Evolutionary conservation across 768 basidiomycete genomes (phyloP).

Genomic region (Leccinum pellstonianum): DNA sequence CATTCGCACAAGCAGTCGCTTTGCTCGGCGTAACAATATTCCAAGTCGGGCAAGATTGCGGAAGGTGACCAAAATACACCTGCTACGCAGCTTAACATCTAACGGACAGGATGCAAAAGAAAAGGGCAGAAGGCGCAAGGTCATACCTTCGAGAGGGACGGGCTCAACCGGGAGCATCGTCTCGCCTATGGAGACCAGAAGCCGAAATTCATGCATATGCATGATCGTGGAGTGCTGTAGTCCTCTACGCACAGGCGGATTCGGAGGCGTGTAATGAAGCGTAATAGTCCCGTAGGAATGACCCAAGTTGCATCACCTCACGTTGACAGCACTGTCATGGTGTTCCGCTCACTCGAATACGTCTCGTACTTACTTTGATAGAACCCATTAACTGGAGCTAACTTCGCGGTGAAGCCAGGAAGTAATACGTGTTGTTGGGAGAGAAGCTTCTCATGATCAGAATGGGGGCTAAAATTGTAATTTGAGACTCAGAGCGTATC

Average conservation of each 20-base stretch:
- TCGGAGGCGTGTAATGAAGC: slow-evolving; percentile 8
- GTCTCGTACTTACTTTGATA: slow-evolving; percentile 7
- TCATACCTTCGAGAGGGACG: slow-evolving; percentile 16
- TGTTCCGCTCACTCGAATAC: slow-evolving; percentile 10
- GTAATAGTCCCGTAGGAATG: background rate
- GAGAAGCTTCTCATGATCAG: background rate
- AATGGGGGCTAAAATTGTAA: background rate
- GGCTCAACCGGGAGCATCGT: slow-evolving; percentile 6
- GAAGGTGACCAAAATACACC: slow-evolving; percentile 27
- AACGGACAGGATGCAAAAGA: background rate
- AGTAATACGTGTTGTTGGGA: background rate
- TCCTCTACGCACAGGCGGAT: background rate
- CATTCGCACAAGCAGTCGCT: slow-evolving; percentile 26
- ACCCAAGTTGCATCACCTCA: background rate
- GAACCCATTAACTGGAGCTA: no score
- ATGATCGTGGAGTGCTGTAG: background rate
- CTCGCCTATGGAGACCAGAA: background rate
- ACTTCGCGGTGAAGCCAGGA: background rate
- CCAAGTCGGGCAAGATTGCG: slow-evolving; percentile 22
- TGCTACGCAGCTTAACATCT: background rate
- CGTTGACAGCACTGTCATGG: background rate
- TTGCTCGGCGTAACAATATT: slow-evolving; percentile 20
- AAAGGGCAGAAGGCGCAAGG: background rate
- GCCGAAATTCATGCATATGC: background rate
- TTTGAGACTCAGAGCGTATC: no score